A percentile compares a stretch with the other conserved stretches of the same genome.
These are phyloP conservation scores for Ophiostoma triangulosporum DNA, from an alignment of 2,329 filamentous ascomycete genomes.

Conservation along the genomic window DNA sequence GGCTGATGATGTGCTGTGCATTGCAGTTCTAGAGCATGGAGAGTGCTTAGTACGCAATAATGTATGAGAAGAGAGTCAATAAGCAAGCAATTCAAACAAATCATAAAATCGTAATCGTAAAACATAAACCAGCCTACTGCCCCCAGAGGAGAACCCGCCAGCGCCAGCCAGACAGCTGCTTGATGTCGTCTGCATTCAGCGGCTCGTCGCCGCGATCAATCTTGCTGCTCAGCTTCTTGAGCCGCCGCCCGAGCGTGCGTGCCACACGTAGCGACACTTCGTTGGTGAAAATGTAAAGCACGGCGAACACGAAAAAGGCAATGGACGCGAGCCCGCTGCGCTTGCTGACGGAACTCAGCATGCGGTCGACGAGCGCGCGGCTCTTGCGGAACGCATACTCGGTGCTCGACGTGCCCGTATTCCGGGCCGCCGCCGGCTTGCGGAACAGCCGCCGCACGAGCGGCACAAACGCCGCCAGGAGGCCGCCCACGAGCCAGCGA, in stretches of 20 bases:
- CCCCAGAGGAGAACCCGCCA: slow-evolving; percentile 41
- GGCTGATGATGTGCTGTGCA: too few relatives aligned
- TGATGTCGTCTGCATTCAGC: slow-evolving; percentile 35
- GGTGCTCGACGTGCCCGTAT: slow-evolving; percentile 27
- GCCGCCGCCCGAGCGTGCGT: slow-evolving; percentile 34
- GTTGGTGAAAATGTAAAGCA: slow-evolving; percentile 45
- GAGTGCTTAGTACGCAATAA: too few relatives aligned
- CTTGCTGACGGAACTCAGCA: slow-evolving; percentile 31
- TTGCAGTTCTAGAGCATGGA: too few relatives aligned
- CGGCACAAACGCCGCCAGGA: slow-evolving; percentile 39
- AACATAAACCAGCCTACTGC: not conserved
- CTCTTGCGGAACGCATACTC: slow-evolving; percentile 43
- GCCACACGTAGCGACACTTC: slow-evolving; percentile 43
- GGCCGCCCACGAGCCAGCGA: slow-evolving; percentile 36
- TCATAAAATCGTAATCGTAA: too few relatives aligned
- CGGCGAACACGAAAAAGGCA: slow-evolving; percentile 41
- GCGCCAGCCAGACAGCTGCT: slow-evolving; percentile 38
- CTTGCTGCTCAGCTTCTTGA: slow-evolving; percentile 33
- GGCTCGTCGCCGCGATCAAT: slow-evolving; percentile 34
- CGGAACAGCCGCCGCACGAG: slow-evolving; percentile 38
- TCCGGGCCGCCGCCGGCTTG: slow-evolving; percentile 24
- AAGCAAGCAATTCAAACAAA: too few relatives aligned
- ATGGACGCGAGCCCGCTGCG: slow-evolving; percentile 33
- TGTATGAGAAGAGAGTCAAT: not conserved
- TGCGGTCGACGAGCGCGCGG: slow-evolving; percentile 35